phyloP scores from a whole-genome alignment of 2,329 filamentous ascomycete genomes.

The Monilinia laxa region DNA sequence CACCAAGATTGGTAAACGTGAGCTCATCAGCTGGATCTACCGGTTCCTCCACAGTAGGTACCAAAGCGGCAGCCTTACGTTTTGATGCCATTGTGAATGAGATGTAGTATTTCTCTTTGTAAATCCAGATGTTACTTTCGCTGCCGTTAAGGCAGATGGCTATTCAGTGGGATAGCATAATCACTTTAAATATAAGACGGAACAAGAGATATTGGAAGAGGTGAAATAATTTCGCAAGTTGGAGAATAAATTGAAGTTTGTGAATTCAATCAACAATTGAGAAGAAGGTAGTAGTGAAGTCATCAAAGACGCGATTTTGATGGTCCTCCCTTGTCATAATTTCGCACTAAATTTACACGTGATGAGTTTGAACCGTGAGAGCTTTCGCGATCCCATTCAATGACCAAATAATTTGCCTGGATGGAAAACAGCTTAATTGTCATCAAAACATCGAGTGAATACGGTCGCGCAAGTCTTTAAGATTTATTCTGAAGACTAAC shows the following conservation, averaged over 20 bases:
- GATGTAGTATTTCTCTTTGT: slow-evolving; percentile 8
- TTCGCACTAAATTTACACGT: slow-evolving; percentile 15
- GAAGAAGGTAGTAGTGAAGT: not conserved
- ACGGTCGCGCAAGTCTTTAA: slow-evolving; percentile 11
- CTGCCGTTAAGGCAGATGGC: slow-evolving; percentile 13
- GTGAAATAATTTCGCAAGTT: not conserved
- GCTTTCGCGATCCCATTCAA: slow-evolving; percentile 24
- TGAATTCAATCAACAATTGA: not conserved
- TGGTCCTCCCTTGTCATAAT: slow-evolving; percentile 14
- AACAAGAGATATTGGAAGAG: not conserved
- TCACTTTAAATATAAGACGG: not conserved
- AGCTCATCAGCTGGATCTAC: slow-evolving; percentile 93
- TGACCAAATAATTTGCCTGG: slow-evolving; percentile 16
- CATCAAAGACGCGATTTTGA: slow-evolving; percentile 23
- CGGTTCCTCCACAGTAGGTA: slow-evolving; percentile 70
- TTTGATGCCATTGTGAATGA: slow-evolving; percentile 77
- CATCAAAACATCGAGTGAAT: slow-evolving; percentile 23
- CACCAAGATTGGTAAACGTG: slow-evolving; percentile 88
- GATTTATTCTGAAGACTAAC: not conserved
- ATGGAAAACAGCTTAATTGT: slow-evolving; percentile 17
- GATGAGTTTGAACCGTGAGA: slow-evolving; percentile 15
- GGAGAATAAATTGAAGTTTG: not conserved
- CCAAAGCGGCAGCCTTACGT: slow-evolving; percentile 79
- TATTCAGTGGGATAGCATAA: slow-evolving; percentile 14
- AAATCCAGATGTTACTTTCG: not conserved